Base-by-base conservation (phyloP, 2,329 filamentous ascomycete species). In the Penicillium paneum region DNA sequence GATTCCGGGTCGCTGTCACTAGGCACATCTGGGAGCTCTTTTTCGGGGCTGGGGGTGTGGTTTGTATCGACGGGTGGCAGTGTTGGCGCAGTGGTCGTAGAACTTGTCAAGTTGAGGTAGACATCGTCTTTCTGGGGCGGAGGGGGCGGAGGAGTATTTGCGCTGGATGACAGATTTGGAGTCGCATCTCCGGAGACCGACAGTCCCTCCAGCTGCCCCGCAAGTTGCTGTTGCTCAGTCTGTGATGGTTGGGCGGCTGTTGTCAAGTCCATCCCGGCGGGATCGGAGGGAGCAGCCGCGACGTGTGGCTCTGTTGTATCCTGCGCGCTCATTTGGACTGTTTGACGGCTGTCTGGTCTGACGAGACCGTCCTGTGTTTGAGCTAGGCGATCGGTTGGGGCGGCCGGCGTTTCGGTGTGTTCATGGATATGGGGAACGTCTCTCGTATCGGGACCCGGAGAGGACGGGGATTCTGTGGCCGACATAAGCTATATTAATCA, bases 51-150 rank as follows among this genome's bases (percentile, higher is more conserved):
- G 66, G 55, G 69, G 54, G 66, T 68, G 56, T 66, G 73, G 21
- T 62, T 60, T n/a, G 68, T 65, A 41, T 71, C 67, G n/a, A 75
- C 67, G 21, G 76, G 69, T 44, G 74, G 73, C 45, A 71, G 69
- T 17, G 46, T 39, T 40, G 76, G 74, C 24, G 71, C 66, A 55
- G 67, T 67, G 11, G 55, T 53, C 57, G 74, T 77, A 49, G 72
- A 79, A 28, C 76, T 79, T 51, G 77, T 74, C 19, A 79, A 70
- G 58, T 78, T 77, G 21, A 80, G 70, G 66, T 83, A 84, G 34
- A 73, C 70, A 45, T 79, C 74, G 62, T 83, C 79, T 63, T 80
- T 80, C 2, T 76, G 74, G 3, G 79, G 77, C 3, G 74, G 79
- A 4, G 78, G 74, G 43, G 79, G 79, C 10, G 55, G 61, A 35